Base-by-base conservation (phyloP, 1,284 basidiomycete species). In the Ganoderma multipileum region DNA sequence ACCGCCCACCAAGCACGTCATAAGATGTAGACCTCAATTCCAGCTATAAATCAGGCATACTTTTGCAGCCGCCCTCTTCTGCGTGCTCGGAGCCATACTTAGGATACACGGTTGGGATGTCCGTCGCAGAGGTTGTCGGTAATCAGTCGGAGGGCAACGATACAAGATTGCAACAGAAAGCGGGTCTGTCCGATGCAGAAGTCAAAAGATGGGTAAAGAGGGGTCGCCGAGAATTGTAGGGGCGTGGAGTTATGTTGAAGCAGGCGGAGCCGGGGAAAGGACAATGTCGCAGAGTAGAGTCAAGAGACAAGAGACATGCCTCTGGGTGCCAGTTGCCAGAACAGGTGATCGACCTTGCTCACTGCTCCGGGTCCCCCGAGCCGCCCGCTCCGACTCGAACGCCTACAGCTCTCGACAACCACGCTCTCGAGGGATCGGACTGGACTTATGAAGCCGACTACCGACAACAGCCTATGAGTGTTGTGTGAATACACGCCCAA, bases 61-160 rank as follows among this genome's bases (percentile, higher is more conserved):
- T 65, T 72, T 72, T 58, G 71, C 71, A 39, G 71, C 69, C 28
- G 69, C 71, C 61, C 69, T 70, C 62, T 66, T 72, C 60, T 68
- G 69, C 20, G 59, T 64, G 62, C 59, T 68, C 50, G 64, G 66
- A 33, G 67, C 67, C 71, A 72, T 72, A n/a, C n/a, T n/a, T n/a
- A 39, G n/a, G 12, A 14, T 23, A 47, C 63, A 39, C 55, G 20
- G 59, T 50, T 57, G 20, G 44, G 50, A 52, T 42, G 30, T 64
- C 38, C 62, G 39, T 66, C 61, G 55, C 63, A 54, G 41, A 60
- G 65, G 58, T 41, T 38, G 50, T 55, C 63, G 61, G 63, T 12
- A 36, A 66, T 67, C 68, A 71, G 60, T 61, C 52, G 39, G 39
- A 60, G 23, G 26, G 47, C 33, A 18, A 42, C 11, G 41, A 28